A percentile compares a stretch with the other conserved stretches of the same genome.
Conservation (phyloP, 495 filamentous ascomycete species). For the Aspergillus diversus region DNA sequence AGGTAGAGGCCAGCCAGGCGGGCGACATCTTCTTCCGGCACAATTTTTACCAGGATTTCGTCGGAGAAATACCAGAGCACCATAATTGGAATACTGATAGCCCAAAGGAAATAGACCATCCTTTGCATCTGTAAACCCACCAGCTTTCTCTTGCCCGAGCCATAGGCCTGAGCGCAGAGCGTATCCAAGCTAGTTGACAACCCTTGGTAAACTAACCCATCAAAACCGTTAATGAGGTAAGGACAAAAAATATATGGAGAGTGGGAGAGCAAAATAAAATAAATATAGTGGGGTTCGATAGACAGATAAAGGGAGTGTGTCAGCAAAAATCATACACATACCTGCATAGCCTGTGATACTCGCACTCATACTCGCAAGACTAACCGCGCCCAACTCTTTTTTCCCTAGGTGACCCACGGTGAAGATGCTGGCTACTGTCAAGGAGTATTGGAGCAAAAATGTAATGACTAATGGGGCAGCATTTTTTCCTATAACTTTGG, state of each 20-base stretch:
- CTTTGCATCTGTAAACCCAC: conserved; percentile 75
- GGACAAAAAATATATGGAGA: no score
- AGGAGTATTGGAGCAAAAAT: conserved; percentile 74
- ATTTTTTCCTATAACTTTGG: conserved; percentile 66
- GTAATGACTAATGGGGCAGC: conserved; percentile 70
- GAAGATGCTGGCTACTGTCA: conserved; percentile 72
- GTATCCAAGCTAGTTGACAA: conserved; percentile 76
- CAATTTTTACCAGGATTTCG: conserved; percentile 60
- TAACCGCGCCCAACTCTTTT: conserved; percentile 65
- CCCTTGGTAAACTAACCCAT: conserved; percentile 60
- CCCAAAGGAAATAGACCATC: conserved; percentile 67
- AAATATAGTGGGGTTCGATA: not conserved
- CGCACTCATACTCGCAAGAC: conserved; percentile 68
- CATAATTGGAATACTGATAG: conserved; percentile 67
- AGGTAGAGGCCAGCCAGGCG: conserved; percentile 68
- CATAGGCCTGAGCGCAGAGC: conserved; percentile 76
- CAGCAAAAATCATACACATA: conserved; percentile 2
- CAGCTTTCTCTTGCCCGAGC: conserved; percentile 67
- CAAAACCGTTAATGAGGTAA: no score
- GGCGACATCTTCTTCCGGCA: conserved; percentile 68
- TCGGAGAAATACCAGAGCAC: conserved; percentile 66
- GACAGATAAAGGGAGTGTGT: not conserved
- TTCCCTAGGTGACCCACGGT: conserved; percentile 68
- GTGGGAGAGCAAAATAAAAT: not conserved
- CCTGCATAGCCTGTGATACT: conserved; percentile 72